Percentiles rank a stretch among this genome's conserved stretches.
Conservation (phyloP, 768 basidiomycete genomes). For the Trametes maxima region DNA sequence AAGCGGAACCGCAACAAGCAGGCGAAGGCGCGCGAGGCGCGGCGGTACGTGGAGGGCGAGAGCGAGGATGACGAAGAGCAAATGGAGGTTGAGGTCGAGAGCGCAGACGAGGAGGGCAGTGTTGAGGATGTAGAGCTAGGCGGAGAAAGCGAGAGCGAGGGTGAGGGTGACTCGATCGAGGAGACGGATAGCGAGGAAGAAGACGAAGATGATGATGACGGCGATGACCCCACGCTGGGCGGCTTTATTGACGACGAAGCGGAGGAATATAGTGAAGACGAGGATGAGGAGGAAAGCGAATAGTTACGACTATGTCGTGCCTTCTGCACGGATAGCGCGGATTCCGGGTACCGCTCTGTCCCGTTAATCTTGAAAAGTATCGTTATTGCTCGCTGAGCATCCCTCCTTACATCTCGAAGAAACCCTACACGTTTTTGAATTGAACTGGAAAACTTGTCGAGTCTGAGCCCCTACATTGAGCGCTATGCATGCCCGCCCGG, state of each 20-base stretch:
- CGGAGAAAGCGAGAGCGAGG: slow-evolving; percentile 49
- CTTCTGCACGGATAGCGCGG: background rate
- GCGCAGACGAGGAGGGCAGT: slow-evolving; percentile 70
- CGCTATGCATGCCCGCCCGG: too few relatives aligned
- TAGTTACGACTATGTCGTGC: background rate
- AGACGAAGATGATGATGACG: slow-evolving; percentile 49
- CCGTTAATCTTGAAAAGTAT: slow-evolving; percentile 16
- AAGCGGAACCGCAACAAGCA: slow-evolving; percentile 38
- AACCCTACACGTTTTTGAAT: too few relatives aligned
- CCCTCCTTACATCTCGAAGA: background rate
- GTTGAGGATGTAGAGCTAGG: slow-evolving; percentile 80
- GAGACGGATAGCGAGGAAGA: slow-evolving; percentile 57
- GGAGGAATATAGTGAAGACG: slow-evolving; percentile 50
- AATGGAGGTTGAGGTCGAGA: slow-evolving; percentile 62
- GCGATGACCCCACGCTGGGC: slow-evolving; percentile 52
- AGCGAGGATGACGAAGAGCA: slow-evolving; percentile 61
- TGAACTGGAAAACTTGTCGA: too few relatives aligned
- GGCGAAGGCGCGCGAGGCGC: slow-evolving; percentile 39
- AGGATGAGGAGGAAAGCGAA: slow-evolving; percentile 46
- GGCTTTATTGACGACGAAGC: slow-evolving; percentile 64
- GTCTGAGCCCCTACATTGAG: too few relatives aligned
- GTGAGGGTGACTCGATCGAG: slow-evolving; percentile 48
- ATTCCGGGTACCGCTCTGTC: background rate
- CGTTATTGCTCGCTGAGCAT: background rate
- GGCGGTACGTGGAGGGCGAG: slow-evolving; percentile 78